Percentiles rank a stretch among this genome's conserved stretches.
Evolutionary conservation across 371 early-diverging fungal genomes (phyloP).

Genomic region (Rhizopus arrhizus): DNA sequence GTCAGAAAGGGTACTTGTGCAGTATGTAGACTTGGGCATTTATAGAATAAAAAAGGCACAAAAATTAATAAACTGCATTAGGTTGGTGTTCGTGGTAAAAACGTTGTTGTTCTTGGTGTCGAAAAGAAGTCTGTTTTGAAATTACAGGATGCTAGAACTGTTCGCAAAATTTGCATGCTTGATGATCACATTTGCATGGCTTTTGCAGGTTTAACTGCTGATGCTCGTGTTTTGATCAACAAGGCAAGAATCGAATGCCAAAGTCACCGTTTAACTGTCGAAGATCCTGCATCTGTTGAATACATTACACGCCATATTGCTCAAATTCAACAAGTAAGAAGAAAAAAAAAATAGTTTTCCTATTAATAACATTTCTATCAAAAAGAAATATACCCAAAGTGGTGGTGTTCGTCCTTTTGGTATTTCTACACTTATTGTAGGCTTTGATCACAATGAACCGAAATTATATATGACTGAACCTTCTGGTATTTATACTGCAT

Average conservation of each 20-base stretch:
- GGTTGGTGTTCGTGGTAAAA: slow-evolving; percentile 96
- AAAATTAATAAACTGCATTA: slow-evolving; percentile 38
- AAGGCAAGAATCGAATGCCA: slow-evolving; percentile 98
- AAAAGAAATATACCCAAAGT: slow-evolving; percentile 97
- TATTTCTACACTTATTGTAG: slow-evolving; percentile 95
- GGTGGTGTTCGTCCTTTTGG: slow-evolving; percentile 99
- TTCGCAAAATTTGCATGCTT: slow-evolving; percentile 94
- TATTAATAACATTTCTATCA: not conserved
- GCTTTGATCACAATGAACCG: slow-evolving; percentile 87
- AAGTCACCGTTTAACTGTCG: slow-evolving; percentile 93
- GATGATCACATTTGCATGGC: slow-evolving; percentile 97
- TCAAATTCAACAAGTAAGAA: slow-evolving; percentile 88
- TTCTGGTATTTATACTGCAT: slow-evolving; percentile 98
- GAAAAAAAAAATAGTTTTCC: not conserved
- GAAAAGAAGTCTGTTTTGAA: slow-evolving; percentile 97
- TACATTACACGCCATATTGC: slow-evolving; percentile 98
- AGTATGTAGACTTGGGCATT: slow-evolving; percentile 56
- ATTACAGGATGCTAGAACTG: slow-evolving; percentile 96
- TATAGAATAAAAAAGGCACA: not conserved
- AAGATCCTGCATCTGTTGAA: slow-evolving; percentile 98
- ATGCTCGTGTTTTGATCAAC: slow-evolving; percentile 95
- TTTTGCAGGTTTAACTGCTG: slow-evolving; percentile 96
- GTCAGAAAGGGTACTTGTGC: slow-evolving; percentile 98
- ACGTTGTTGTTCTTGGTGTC: slow-evolving; percentile 93
- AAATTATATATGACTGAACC: slow-evolving; percentile 99